Evolutionary conservation across 176 grass and related monocot species (phyloP), one percentile per base, ranked within the genome.

Genomic region (Thalia dealbata): DNA sequence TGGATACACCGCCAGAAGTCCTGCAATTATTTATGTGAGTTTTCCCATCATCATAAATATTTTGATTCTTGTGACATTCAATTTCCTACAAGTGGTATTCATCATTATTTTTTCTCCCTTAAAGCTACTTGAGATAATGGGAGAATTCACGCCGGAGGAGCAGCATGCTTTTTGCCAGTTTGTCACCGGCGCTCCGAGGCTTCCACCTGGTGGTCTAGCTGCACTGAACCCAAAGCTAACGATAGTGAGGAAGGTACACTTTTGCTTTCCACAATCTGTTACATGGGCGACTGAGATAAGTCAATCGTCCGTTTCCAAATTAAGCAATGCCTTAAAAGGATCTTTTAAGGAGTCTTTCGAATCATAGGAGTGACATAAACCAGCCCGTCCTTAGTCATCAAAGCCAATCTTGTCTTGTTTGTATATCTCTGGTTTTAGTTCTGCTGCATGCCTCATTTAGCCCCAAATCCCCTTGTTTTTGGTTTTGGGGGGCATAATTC

Each of bases 131-230:
- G 88, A 91, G 86, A 96, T 96, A 55, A 96, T 96, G 88, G 42
- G 62, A 30, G 88, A 91, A 83, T 96, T 96, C 82, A 82, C 83
- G 18, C 79, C 81, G 7, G 88, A 91, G 52, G 86, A 89, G 52
- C 92, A 96, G 65, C 86, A 89, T 81, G 82, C 92, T 71, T 96
- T 96, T 74, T 96, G 88, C 64, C 88, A 91, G 43, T 96, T 96
- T 83, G 88, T 96, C 15, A 96, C 92, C 28, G 92, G 88, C 61
- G 88, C 92, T 84, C 88, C 92, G 67, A 80, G 88, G 62, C 88
- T 96, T 81, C 92, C 88, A 52, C 88, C 92, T 69, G 92, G 92
- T 78, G 92, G 92, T 67, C 70, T 96, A n/a, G 82, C 88, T 45
- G 86, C 86, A 14, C 68, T 96, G 18, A 96, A 83, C 78, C 92